Evolutionary conservation across 2,329 filamentous ascomycete genomes (phyloP).

Genomic region (Ophiostoma novo-ulmi): DNA sequence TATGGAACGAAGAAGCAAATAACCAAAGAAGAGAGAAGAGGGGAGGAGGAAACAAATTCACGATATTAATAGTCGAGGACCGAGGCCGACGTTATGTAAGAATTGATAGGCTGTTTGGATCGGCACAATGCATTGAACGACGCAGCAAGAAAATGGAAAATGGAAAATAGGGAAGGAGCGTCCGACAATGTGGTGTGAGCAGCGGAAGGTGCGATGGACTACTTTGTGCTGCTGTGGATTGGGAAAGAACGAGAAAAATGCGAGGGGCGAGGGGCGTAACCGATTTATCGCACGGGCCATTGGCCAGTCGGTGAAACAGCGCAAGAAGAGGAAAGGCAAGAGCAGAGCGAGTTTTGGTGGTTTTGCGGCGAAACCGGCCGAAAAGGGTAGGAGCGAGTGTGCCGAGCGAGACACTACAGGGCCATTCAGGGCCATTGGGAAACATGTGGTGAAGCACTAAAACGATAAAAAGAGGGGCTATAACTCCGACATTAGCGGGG

Average conservation of each 20-base stretch:
- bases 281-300: constrained; percentile 18
- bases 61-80: background rate
- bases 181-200: constrained; percentile 1
- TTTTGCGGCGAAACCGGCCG: background rate
- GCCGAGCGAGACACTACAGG: constrained; percentile 4
- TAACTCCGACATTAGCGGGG: background rate
- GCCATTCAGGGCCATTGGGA: constrained; percentile 5
- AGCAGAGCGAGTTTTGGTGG: constrained; percentile 5
- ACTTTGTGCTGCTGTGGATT: background rate
- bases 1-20: background rate
- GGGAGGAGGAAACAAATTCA: background rate
- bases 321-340: constrained; percentile 5
- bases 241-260: constrained; percentile 16
- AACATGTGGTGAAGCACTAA: constrained; percentile 12
- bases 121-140: constrained; percentile 4
- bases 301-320: constrained; percentile 22
- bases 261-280: constrained; percentile 5
- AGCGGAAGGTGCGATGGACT: background rate
- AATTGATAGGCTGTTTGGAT: background rate
- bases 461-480: background rate
- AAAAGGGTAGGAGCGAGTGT: constrained; percentile 1
- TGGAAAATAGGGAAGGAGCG: constrained; percentile 2
- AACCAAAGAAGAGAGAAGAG: background rate
- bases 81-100: background rate
- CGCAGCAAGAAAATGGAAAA: background rate